Percentiles rank a stretch among this genome's conserved stretches.
These are phyloP conservation scores for Tricholomella constricta DNA, from an alignment of 768 basidiomycete species.

Conservation along the genomic window DNA sequence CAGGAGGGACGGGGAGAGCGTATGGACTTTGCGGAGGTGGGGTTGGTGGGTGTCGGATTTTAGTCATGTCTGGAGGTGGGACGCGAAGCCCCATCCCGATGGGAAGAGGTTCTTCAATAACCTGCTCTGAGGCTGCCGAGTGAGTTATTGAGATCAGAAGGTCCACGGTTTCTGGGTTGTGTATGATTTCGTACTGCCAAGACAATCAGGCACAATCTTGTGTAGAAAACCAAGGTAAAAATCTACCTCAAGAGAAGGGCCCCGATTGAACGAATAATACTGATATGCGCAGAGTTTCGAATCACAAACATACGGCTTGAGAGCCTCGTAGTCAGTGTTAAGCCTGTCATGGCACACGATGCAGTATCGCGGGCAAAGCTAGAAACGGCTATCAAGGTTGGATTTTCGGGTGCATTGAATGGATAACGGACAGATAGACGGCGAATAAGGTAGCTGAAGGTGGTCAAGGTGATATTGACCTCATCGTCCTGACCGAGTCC, in stretches of 20 bases:
- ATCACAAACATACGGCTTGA: slow-evolving; percentile 76
- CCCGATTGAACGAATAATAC: slow-evolving; percentile 65
- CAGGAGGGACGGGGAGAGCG: neutral
- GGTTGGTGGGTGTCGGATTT: neutral
- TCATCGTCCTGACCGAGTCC: slow-evolving; percentile 31
- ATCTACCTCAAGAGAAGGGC: slow-evolving; percentile 66
- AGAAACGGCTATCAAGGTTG: neutral
- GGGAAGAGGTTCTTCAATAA: slow-evolving; percentile 59
- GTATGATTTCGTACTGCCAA: slow-evolving; percentile 66
- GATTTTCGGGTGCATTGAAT: neutral
- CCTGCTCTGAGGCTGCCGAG: slow-evolving; percentile 52
- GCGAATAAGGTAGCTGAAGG: slow-evolving; percentile 66
- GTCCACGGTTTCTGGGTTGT: slow-evolving; percentile 65
- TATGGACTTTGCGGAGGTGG: neutral
- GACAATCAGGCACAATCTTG: neutral
- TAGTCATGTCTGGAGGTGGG: slow-evolving; percentile 31
- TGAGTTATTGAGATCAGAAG: slow-evolving; percentile 68
- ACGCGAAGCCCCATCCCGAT: slow-evolving; percentile 63
- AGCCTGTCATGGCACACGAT: slow-evolving; percentile 73
- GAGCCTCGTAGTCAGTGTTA: slow-evolving; percentile 51
- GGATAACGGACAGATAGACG: slow-evolving; percentile 53
- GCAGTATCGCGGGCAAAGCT: slow-evolving; percentile 72
- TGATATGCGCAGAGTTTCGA: slow-evolving; percentile 68
- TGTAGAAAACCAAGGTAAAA: neutral
- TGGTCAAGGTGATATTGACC: slow-evolving; percentile 62